phyloP scores from a whole-genome alignment of 2,329 filamentous ascomycete genomes.

The Didymella lethalis region DNA sequence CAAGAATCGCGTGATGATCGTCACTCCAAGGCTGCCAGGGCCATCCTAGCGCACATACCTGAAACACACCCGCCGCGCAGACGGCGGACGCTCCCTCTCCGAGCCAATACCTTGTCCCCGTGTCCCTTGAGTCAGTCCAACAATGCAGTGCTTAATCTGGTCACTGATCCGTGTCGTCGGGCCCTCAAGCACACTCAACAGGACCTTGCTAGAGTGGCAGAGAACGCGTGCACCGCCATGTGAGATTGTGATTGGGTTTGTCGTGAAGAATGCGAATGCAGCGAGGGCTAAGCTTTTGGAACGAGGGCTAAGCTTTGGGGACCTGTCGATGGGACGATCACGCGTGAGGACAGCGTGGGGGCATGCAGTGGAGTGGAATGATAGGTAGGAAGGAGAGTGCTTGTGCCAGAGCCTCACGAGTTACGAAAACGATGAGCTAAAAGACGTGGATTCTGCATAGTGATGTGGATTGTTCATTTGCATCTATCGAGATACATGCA shows the following conservation, averaged over 20 bases:
- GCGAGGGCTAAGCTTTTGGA: not conserved
- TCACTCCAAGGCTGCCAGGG: not conserved
- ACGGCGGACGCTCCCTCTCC: not conserved
- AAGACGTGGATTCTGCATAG: not conserved
- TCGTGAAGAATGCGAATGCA: not conserved
- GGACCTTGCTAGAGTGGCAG: not conserved
- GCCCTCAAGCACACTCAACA: no score
- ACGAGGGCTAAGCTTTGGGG: not conserved
- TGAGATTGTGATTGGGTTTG: not conserved
- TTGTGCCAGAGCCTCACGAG: not conserved
- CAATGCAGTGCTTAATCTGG: no score
- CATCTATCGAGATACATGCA: not conserved
- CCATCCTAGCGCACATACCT: not conserved
- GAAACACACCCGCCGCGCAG: not conserved
- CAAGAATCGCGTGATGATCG: not conserved
- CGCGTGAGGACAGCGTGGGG: not conserved
- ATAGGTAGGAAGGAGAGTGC: not conserved
- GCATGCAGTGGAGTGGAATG: not conserved
- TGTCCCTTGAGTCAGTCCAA: no score
- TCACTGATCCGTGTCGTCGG: no score
- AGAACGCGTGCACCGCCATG: not conserved
- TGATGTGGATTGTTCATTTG: not conserved
- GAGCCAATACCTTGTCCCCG: not conserved
- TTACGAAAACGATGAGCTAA: not conserved
- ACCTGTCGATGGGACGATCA: not conserved